These are phyloP conservation scores for Sphenostylis stenocarpa DNA, from an alignment of 306 rosid species.

Conservation along the genomic window DNA sequence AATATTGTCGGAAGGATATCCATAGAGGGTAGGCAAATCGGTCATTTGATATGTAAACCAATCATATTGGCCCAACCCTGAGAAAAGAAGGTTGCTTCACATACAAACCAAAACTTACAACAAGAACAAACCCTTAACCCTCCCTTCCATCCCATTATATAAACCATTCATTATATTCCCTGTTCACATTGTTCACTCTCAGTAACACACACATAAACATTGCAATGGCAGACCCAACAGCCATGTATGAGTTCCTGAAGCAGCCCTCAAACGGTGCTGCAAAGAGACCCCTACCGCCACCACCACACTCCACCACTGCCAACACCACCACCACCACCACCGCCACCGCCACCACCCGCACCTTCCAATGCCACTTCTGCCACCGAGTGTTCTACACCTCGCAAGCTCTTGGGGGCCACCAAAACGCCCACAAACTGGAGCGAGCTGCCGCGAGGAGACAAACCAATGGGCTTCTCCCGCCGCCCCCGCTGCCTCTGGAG, in stretches of 20 bases:
- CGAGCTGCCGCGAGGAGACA: constrained; percentile 60
- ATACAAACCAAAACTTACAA: neutral
- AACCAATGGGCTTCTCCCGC: neutral
- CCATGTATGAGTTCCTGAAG: constrained; percentile 45
- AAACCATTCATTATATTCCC: neutral
- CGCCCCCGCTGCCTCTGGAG: neutral
- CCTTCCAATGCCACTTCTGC: constrained; percentile 65
- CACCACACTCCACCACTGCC: neutral
- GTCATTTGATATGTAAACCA: neutral
- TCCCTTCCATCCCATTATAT: neutral
- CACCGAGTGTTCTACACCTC: constrained; percentile 74
- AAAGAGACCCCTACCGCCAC: neutral
- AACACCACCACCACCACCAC: neutral
- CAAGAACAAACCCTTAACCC: neutral
- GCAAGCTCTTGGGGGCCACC: constrained; percentile 97
- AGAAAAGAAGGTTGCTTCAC: neutral
- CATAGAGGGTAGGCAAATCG: constrained; percentile 17
- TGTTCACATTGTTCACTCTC: neutral
- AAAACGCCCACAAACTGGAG: constrained; percentile 88
- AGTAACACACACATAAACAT: neutral
- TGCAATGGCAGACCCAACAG: constrained; percentile 48
- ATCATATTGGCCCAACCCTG: neutral
- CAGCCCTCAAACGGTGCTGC: constrained; percentile 11
- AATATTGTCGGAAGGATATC: neutral
- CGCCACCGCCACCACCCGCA: constrained; percentile 21